Evolutionary conservation across 768 basidiomycete genomes (phyloP), one percentile per base, ranked within the genome.

Genomic region (Lactarius trivialis): DNA sequence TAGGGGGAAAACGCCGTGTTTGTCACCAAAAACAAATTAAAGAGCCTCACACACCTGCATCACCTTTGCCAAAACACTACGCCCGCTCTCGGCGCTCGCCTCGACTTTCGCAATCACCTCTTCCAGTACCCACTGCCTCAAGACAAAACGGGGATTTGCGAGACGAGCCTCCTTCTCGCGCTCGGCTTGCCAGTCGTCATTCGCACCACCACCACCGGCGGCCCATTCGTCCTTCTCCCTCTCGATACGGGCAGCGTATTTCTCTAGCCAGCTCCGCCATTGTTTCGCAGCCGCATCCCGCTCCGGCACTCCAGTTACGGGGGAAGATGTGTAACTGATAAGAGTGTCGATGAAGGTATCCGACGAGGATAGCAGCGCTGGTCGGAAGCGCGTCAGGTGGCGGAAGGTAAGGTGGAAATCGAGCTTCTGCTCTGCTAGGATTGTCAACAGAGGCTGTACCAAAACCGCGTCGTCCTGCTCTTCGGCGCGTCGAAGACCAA

Each of bases 41-140:
- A 61, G 21, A 30, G 30, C 6, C 30, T 30, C 79, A n/a, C 85
- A 68, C 65, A 91, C 91, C 76, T 89, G 81, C 73, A 97, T 76
- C 19, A 97, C 88, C 73, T 92, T 91, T 12, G 84, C 85, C 55
- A 98, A 75, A 3, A 89, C 75, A 61, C 80, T 77, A 75, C 84
- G 86, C 53, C 88, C 89, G 61, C 75, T 81, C 24, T 77, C 76
- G 11, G 77, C 71, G 68, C 93, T 89, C 63, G 74, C 73, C 70
- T 93, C 89, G 2, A 93, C 82, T 65, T 81, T 81, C 64, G 75
- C 73, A 70, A 98, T 98, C 26, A 91, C 87, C 70, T 98, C 95
- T 71, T 98, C 94, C 36, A 99, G 78, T 9, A 98, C 76, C 97
- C 97, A 98, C 74, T 98, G 97, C 63, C 97, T 78, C 62, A 98